Evolutionary conservation across 129 eudicot genomes (phyloP), one percentile per base, ranked within the genome.

Genomic region (Centrapalus pauciflorus): DNA sequence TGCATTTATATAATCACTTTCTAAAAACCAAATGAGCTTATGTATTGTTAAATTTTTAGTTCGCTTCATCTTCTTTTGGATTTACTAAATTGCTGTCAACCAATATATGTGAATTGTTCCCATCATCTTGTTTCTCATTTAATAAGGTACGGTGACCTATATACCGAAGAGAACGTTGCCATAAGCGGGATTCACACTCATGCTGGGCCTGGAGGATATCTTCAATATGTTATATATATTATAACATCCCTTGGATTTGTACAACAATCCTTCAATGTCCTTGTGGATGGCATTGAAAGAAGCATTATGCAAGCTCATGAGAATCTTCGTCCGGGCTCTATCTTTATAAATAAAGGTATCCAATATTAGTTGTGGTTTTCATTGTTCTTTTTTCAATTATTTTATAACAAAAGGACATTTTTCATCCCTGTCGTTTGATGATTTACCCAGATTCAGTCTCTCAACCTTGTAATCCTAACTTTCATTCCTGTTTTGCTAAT

Each of bases 191-290:
- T 89, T 63, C 99, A 94, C 69, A 89, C 99, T 0, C 99, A 94
- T 81, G 99, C 96, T 72, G 99, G 99, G 23, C 99, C 99, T 11
- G 99, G 99, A 46, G 99, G 99, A 52, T 94, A 94, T 84, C 95
- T 94, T 20, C 99, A 94, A 58, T 94, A 94, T 77, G 83, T 94
- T 71, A 85, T 94, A 19, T 94, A 94, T 68, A 89, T 94, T 52
- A 83, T 94, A 43, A 94, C 99, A 16, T 94, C 99, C 50, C 95
- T 94, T 35, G 99, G 99, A 34, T 94, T 94, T 81, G 97, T 94
- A 41, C 90, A 76, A 33, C 95, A 94, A 70, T 94, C 99, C 4
- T 94, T 94, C 50, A 78, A 94, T 89, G 97, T 78, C 51, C 82
- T 94, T 69, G 99, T 94, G 40, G 84, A 94, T 67, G 99, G 99